A percentile compares a stretch with the other conserved stretches of the same genome.
These are phyloP conservation scores for Acanthamoeba healyi DNA, from an alignment of 208 protist genomes.

Conservation along the genomic window DNA sequence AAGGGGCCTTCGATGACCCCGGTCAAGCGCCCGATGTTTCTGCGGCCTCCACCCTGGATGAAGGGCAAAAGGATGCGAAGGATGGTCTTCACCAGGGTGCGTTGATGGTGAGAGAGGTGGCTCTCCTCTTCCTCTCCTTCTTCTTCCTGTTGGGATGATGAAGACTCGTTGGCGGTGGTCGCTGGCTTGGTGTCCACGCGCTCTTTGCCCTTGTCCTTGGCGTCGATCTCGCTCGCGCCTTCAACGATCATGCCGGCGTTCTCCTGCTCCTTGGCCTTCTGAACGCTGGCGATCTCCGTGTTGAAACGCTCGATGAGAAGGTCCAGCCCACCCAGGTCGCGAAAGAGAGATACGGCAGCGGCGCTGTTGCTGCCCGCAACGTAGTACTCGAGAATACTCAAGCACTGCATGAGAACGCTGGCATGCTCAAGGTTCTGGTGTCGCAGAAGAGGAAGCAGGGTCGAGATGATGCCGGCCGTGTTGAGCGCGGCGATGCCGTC, in stretches of 20 bases:
- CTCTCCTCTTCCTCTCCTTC: not conserved
- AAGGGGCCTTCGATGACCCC: slow-evolving; percentile 59
- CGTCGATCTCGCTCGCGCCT: not conserved
- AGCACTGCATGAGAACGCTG: slow-evolving; percentile 56
- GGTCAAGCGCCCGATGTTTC: slow-evolving; percentile 32
- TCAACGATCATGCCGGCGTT: not conserved
- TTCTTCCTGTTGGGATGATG: not conserved
- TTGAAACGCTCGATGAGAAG: slow-evolving; percentile 70
- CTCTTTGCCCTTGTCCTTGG: slow-evolving; percentile 55
- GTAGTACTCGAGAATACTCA: slow-evolving; percentile 70
- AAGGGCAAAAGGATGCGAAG: slow-evolving; percentile 67
- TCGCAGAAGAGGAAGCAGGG: slow-evolving; percentile 68
- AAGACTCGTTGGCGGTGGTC: not conserved
- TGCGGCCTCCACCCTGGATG: slow-evolving; percentile 54
- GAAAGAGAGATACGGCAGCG: slow-evolving; percentile 49
- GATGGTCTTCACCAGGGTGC: slow-evolving; percentile 41
- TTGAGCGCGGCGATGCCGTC: slow-evolving; percentile 69
- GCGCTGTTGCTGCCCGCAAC: slow-evolving; percentile 52
- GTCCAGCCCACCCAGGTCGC: slow-evolving; percentile 67
- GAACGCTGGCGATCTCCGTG: not conserved
- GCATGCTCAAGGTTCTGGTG: slow-evolving; percentile 36
- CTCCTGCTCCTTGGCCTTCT: slow-evolving; percentile 66
- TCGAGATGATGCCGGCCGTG: slow-evolving; percentile 56
- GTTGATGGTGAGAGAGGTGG: slow-evolving; percentile 45
- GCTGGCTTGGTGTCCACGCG: not conserved